These are phyloP conservation scores for Hypomyces perniciosus DNA, from an alignment of 2,329 filamentous ascomycete species.

Conservation along the genomic window DNA sequence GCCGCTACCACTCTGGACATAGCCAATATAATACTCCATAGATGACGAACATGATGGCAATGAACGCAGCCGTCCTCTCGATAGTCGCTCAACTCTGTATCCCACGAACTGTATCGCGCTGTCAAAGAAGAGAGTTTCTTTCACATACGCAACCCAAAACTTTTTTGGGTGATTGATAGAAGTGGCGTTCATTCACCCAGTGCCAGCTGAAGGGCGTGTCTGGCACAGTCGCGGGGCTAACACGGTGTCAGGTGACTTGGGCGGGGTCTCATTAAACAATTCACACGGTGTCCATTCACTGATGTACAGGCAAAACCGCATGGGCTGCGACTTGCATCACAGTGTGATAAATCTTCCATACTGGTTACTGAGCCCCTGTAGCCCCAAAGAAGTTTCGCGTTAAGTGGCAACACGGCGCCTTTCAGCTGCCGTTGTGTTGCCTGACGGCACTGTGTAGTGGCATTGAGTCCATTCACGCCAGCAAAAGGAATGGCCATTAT, in stretches of 20 bases:
- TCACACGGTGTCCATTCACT: conserved; percentile 17
- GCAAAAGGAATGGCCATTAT: conserved; percentile 23
- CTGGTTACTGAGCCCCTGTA: conserved; percentile 12
- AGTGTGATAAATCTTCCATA: conserved; percentile 9
- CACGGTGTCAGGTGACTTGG: conserved; percentile 30
- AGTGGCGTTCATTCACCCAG: conserved; percentile 12
- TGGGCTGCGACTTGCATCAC: not conserved
- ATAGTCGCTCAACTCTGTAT: not conserved
- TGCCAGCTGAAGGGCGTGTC: conserved; percentile 16
- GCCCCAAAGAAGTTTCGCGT: conserved; percentile 29
- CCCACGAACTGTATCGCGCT: not conserved
- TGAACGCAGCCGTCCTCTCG: not conserved
- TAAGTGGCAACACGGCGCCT: conserved; percentile 22
- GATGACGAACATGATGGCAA: conserved; percentile 4
- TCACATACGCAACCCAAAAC: not conserved
- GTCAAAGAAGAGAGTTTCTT: not conserved
- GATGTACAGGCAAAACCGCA: not conserved
- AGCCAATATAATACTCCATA: not conserved
- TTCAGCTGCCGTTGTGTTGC: conserved; percentile 10
- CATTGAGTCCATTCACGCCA: conserved; percentile 15
- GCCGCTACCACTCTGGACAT: not conserved
- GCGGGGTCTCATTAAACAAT: not conserved
- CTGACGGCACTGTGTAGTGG: conserved; percentile 26
- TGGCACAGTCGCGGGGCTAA: conserved; percentile 20
- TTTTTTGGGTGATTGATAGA: not conserved